phyloP scores from a whole-genome alignment of 257 asterid genomes.

The Capsicum rhomboideum region DNA sequence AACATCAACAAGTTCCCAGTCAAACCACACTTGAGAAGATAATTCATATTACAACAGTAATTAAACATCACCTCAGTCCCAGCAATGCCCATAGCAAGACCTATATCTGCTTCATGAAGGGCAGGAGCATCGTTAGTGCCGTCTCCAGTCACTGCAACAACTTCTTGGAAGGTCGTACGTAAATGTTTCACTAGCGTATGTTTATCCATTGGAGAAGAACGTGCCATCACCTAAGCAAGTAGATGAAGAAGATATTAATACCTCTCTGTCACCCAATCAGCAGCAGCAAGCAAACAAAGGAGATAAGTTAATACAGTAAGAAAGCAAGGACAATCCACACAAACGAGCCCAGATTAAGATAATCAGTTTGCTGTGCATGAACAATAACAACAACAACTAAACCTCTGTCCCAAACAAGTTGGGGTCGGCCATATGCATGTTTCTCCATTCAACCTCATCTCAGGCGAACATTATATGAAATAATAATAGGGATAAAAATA shows the following conservation, averaged over 20 bases:
- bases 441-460: background rate
- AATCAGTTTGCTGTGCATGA: background rate
- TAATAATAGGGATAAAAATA: background rate
- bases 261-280: background rate
- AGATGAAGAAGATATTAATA: background rate
- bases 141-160: slow-evolving; percentile 96
- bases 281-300: background rate
- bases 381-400: background rate
- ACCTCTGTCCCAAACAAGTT: background rate
- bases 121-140: slow-evolving; percentile 98
- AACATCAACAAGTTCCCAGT: background rate
- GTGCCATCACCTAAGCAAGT: slow-evolving; percentile 76
- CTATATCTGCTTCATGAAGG: slow-evolving; percentile 95
- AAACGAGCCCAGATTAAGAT: background rate
- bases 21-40: background rate
- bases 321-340: background rate
- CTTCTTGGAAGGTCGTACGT: slow-evolving; percentile 69
- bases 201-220: slow-evolving; percentile 92
- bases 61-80: slow-evolving; percentile 74
- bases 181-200: slow-evolving; percentile 70
- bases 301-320: background rate
- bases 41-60: background rate
- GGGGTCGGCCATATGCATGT: background rate
- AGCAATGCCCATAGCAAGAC: slow-evolving; percentile 94
- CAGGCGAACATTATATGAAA: background rate